Evolutionary conservation across 345 rosid species (phyloP), one percentile per base, ranked within the genome.

Genomic region (Toxicodendron radicans): DNA sequence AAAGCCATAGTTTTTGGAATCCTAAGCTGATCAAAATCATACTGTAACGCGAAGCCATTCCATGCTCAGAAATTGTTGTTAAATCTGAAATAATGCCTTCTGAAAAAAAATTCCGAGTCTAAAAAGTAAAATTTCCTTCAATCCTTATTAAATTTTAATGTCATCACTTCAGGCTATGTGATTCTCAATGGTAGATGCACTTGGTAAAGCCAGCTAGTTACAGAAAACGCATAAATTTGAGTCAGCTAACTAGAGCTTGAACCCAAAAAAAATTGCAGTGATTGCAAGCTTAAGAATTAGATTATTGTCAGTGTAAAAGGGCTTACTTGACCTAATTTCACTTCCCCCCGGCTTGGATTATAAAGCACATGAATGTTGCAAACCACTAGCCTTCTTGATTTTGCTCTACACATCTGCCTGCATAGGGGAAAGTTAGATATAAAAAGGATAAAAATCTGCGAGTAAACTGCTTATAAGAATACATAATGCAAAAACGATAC

Each of bases 271-370:
- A 7, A 38, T 45, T 57, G 13, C 38, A 52, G 32, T 17, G 52
- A 79, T 32, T 56, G 2, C 63, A 63, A 23, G 63, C 33, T n/a
- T 52, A 62, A 30, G 64, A 75, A 60, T 23, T 33, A 54, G 59
- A 54, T 35, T 38, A 38, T 38, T 38, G 7, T 46, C 33, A 56
- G 35, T 60, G 68, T 61, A 58, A 66, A 75, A 58, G n/a, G 7
- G 78, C 93, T 75, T 83, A 88, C 98, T 82, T 93, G 97, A 53
- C 93, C 94, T 59, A 93, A 73, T 84, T 93, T 93, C 70, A 93
- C 81, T 23, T 93, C 98, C 68, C 98, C 94, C 71, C 86, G 82
- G 67, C 73, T 85, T 38, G 98, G 94, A 66, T 79, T 80, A 78
- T 77, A 93, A 64, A 89, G 85, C 78, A 91, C 93, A 43, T 93